Evolutionary conservation across 305 asterid species (phyloP).

Genomic region (Plantago lanceolata): DNA sequence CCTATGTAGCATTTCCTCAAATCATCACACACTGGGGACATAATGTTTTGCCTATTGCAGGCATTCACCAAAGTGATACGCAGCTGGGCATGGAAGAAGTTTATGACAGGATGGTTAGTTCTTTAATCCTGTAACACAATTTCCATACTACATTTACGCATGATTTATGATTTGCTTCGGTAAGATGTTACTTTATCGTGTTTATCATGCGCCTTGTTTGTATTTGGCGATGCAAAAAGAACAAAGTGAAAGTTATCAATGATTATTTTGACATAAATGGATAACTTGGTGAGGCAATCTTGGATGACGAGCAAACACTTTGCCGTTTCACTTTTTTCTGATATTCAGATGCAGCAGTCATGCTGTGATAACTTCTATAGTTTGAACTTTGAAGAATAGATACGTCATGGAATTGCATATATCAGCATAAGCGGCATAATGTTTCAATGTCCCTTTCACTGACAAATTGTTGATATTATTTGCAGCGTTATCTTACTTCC

Average conservation of each 20-base stretch:
- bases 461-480: conserved; percentile 5
- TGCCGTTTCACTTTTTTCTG: background rate
- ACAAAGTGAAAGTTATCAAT: background rate
- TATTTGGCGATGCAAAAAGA: background rate
- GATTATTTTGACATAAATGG: background rate
- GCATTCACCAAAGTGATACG: conserved; percentile 50
- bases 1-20: too few species aligned
- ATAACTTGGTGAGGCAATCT: background rate
- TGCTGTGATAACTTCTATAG: too few species aligned
- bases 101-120: conserved; percentile 57
- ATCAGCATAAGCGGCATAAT: background rate
- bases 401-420: conserved; percentile 9
- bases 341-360: background rate
- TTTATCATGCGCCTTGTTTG: background rate
- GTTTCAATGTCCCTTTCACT: conserved; percentile 3
- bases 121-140: background rate
- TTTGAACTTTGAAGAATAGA: background rate
- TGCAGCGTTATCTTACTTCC: conserved; percentile 51
- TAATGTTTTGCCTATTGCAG: conserved; percentile 25
- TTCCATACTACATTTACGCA: background rate
- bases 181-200: background rate
- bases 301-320: background rate
- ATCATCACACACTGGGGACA: background rate
- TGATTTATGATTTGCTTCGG: background rate
- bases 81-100: conserved; percentile 57